These are phyloP conservation scores for Kentomonas sorsogonicus DNA, from an alignment of 208 protist genomes.

Conservation along the genomic window DNA sequence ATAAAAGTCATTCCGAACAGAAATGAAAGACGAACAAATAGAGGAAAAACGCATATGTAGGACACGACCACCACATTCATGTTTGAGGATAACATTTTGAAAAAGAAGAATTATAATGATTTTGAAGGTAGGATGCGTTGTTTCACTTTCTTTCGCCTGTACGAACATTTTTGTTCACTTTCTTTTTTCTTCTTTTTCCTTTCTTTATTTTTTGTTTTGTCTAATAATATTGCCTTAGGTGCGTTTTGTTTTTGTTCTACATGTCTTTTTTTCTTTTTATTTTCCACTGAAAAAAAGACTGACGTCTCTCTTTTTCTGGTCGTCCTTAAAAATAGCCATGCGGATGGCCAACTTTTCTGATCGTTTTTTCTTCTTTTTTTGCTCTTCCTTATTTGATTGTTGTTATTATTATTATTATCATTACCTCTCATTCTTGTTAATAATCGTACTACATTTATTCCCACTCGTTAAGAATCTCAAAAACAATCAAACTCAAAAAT, in stretches of 20 bases:
- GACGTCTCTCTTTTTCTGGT: conserved; percentile 3
- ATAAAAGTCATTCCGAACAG: background rate
- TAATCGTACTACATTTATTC: background rate
- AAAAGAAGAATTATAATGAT: background rate
- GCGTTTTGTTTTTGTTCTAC: conserved; percentile 8
- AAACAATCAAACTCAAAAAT: conserved; percentile 9
- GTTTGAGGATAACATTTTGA: no score
- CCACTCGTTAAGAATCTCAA: background rate
- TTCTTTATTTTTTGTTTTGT: background rate
- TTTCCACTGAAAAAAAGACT: background rate
- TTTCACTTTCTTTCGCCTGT: background rate
- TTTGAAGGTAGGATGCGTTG: background rate
- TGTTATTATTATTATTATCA: conserved; percentile 8
- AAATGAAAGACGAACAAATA: conserved; percentile 12
- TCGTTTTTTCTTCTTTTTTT: conserved; percentile 12
- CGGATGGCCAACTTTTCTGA: conserved; percentile 5
- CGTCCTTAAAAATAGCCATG: no score
- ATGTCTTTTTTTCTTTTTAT: conserved; percentile 10
- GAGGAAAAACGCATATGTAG: background rate
- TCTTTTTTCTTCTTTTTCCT: background rate
- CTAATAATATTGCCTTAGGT: background rate
- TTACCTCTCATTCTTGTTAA: conserved; percentile 5
- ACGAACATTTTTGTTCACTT: background rate
- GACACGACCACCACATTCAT: background rate
- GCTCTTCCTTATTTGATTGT: background rate